These are phyloP conservation scores for Gymnopus androsaceus DNA, from an alignment of 1,284 basidiomycete genomes.

Conservation along the genomic window DNA sequence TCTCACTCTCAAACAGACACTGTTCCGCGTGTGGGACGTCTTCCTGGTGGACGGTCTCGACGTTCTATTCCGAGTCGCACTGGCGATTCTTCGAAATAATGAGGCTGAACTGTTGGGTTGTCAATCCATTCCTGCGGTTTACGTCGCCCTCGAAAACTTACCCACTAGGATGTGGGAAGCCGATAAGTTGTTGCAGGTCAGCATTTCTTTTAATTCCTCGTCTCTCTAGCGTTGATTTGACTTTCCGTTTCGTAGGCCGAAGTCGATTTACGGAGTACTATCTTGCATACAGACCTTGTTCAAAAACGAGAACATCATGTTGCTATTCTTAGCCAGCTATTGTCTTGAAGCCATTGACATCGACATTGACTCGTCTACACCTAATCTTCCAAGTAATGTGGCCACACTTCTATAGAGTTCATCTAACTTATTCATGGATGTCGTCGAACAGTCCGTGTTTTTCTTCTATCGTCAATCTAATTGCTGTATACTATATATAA, in stretches of 20 bases:
- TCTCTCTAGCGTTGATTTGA: background rate
- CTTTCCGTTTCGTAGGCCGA: constrained; percentile 55
- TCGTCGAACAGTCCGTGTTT: too few species aligned
- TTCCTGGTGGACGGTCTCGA: constrained; percentile 93
- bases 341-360: too few species aligned
- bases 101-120: constrained; percentile 82
- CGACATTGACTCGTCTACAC: too few species aligned
- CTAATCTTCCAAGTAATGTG: too few species aligned
- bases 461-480: too few species aligned
- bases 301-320: constrained; percentile 66
- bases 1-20: constrained; percentile 52
- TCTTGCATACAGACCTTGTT: constrained; percentile 71
- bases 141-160: constrained; percentile 82
- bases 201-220: constrained; percentile 22
- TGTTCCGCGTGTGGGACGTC: constrained; percentile 94
- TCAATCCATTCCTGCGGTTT: constrained; percentile 83
- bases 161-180: constrained; percentile 92
- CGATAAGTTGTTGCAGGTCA: constrained; percentile 84
- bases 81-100: constrained; percentile 84
- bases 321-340: constrained; percentile 44
- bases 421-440: too few species aligned
- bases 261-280: constrained; percentile 64
- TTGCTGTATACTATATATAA: too few species aligned
- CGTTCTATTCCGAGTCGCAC: constrained; percentile 87
- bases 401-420: too few species aligned